Base-by-base conservation (phyloP, 1,139 yeast species). In the Zygoascus sp. region DNA sequence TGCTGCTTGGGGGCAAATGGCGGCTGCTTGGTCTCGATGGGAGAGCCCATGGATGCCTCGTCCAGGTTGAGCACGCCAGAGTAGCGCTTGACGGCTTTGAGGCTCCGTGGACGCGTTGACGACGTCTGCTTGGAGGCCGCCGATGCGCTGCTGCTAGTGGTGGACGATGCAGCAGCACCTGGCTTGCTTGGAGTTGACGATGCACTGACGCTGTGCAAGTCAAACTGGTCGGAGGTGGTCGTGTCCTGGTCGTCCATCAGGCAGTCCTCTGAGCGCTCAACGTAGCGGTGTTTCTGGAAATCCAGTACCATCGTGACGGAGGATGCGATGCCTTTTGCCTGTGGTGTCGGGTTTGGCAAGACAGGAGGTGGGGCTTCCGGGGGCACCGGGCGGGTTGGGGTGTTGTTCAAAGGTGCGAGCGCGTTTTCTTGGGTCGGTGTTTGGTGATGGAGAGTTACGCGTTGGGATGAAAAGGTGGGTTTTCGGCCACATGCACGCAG, bases 61-160 rank as follows among this genome's bases (percentile, higher is more conserved):
- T 68, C 73, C 32, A 69, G 63, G 49, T 70, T 68, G 32, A 69
- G 52, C 35, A 68, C 59, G 2, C 74, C 71, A 20, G 66, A 62
- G 2, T 73, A 69, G 32, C 74, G 60, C 17, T 69, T 61, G 30
- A 69, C 53, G 28, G 68, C 57, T 32, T 46, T 46, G 16, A 50
- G 42, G 21, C 42, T 37, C 15, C 51, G 48, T 10, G 39, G 39
- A 19, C 27, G 39, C 25, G 39, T 20, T 11, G 25, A 20, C 25
- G 27, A 13, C 16, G 39, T n/a, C 23, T 20, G 8, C 17, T 11
- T 19, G 25, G 34, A n/a, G 3, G 15, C 16, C 5, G 8, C 34
- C 5, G 28, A n/a, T 25, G 28, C 7, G 8, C 3, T 25, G 8
- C 28, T n/a, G 28, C n/a, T 6, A 3, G 8, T n/a, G n/a, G n/a